phyloP scores from a whole-genome alignment of 2,329 filamentous ascomycete genomes.

The Rachicladosporium sp. region DNA sequence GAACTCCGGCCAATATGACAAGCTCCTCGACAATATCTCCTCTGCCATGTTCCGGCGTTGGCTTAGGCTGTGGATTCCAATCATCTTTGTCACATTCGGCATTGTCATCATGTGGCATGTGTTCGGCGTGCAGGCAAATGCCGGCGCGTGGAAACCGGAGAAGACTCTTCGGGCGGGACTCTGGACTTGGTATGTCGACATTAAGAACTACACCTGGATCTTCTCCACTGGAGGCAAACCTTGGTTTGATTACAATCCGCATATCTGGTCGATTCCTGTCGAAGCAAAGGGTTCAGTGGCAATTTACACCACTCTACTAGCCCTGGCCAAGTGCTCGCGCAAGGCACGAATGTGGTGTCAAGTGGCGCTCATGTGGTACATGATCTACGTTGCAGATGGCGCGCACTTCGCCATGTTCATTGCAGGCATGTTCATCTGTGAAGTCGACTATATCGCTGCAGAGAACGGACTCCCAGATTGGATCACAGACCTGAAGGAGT shows the following conservation, averaged over 20 bases:
- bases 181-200: conserved; percentile 41
- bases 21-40: conserved; percentile 31
- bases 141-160: conserved; percentile 21
- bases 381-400: conserved; percentile 55
- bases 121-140: conserved; percentile 35
- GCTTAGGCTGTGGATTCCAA: conserved; percentile 37
- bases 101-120: conserved; percentile 44
- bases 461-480: conserved; percentile 39
- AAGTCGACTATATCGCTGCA: conserved; percentile 45
- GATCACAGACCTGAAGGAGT: conserved; percentile 34
- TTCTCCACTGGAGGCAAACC: conserved; percentile 46
- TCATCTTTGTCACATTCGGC: conserved; percentile 43
- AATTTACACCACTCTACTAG: conserved; percentile 45
- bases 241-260: conserved; percentile 47
- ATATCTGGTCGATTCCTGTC: conserved; percentile 52
- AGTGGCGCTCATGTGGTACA: conserved; percentile 47
- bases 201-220: conserved; percentile 59
- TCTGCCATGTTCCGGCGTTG: conserved; percentile 41
- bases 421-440: conserved; percentile 49
- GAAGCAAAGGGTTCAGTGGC: conserved; percentile 54
- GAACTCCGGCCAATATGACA: conserved; percentile 27
- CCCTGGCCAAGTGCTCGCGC: conserved; percentile 43
- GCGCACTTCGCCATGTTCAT: conserved; percentile 51
- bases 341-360: conserved; percentile 45
- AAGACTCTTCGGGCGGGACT: conserved; percentile 37